Conservation (phyloP, 108 stramenopile species). For the Discostella pseudostelligera region DNA sequence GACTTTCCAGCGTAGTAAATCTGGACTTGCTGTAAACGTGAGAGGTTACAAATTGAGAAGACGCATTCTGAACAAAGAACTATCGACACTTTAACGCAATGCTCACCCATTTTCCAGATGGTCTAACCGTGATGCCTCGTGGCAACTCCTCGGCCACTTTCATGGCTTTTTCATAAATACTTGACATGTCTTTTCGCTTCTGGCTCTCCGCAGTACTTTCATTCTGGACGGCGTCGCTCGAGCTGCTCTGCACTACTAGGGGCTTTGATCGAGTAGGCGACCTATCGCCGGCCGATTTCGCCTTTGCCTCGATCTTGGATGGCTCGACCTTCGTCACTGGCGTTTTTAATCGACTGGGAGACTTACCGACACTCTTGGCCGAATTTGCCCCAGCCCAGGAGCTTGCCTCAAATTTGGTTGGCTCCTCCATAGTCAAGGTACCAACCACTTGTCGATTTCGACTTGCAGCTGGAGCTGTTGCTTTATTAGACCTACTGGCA, state of each 20-base stretch:
- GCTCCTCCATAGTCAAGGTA: too few relatives aligned
- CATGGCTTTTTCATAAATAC: conserved; percentile 14
- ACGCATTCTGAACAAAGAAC: background rate
- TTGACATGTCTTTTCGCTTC: conserved; percentile 7
- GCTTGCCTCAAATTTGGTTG: too few relatives aligned
- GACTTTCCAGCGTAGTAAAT: conserved; percentile 82
- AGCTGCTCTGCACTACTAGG: background rate
- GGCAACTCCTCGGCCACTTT: conserved; percentile 8
- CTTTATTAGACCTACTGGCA: too few relatives aligned
- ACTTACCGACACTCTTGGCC: too few relatives aligned
- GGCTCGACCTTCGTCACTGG: too few relatives aligned
- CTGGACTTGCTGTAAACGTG: conserved; percentile 64
- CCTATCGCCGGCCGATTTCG: too few relatives aligned
- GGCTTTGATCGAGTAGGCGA: too few relatives aligned
- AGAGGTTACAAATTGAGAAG: background rate
- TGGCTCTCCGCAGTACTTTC: background rate
- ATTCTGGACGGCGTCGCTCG: background rate
- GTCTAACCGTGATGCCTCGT: conserved; percentile 79
- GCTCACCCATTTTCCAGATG: conserved; percentile 76
- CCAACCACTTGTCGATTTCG: too few relatives aligned
- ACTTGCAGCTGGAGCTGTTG: too few relatives aligned
- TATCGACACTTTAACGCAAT: background rate
- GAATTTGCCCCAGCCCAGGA: too few relatives aligned
- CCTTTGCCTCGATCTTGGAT: background rate
- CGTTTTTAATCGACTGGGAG: too few relatives aligned